Evolutionary conservation across 345 rosid species (phyloP), one percentile per base, ranked within the genome.

Genomic region (Salix exigua): DNA sequence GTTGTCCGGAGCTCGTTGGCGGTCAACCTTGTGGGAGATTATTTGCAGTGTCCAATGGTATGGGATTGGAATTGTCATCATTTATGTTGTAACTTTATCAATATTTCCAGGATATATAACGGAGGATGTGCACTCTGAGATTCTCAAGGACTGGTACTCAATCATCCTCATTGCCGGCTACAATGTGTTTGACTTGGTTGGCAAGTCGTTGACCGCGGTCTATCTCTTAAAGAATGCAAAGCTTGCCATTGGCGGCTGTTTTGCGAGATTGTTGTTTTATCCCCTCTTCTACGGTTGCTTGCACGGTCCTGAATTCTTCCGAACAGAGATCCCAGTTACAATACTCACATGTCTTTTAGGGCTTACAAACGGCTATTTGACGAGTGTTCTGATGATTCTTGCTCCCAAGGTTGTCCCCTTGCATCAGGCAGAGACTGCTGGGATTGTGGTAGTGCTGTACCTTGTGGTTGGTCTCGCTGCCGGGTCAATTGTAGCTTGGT

Each of bases 31-130:
- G 9, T 89, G 85, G 91, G 77, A 85, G 64, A 88, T 88, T 58
- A 87, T 96, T 48, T 85, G 84, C 71, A 81, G 83, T 19, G 80
- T 93, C 74, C 94, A 92, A 72, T 91, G 98, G 94, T 84, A 87
- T 65, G 97, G 97, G 70, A 68, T 90, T 3, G 98, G 99, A 70
- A 73, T 91, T 2, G 7, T 96, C 58, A 88, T 92, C 11, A 53
- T 96, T 18, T 93, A 90, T 48, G 2, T 87, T 18, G 98, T 93
- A 62, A 96, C 99, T 7, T 74, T 92, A 66, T 77, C 98, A 2
- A 93, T 93, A 81, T 96, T 96, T 75, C 99, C 99, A 5, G 99
- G 99, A 9, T 93, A 86, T 68, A 86, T 96, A 37, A 96, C 97
- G 0, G 98, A 96, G 86, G 98, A 92, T 68, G 98, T 96, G 72